Evolutionary conservation across 768 basidiomycete species (phyloP).

Genomic region (Exidia glandulosa): DNA sequence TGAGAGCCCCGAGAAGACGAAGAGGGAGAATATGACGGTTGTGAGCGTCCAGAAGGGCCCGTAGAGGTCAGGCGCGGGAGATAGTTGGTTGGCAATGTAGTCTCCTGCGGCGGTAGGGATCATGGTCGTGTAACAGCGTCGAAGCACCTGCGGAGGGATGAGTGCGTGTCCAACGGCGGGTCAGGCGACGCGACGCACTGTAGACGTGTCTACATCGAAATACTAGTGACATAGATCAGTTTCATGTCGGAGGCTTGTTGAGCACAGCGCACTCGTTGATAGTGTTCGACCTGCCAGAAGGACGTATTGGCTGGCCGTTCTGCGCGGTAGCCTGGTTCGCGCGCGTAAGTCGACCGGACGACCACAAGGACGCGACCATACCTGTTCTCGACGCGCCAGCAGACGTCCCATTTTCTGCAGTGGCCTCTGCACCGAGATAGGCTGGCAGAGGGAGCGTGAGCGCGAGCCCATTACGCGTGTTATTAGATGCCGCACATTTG

Average conservation of each 20-base stretch:
- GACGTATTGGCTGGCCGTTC: constrained; percentile 39
- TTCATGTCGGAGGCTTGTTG: not conserved
- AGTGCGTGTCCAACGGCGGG: constrained; percentile 3
- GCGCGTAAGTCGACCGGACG: not conserved
- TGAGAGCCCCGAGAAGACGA: constrained; percentile 86
- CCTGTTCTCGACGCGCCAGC: constrained; percentile 38
- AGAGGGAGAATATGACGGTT: constrained; percentile 85
- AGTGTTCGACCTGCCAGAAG: constrained; percentile 79
- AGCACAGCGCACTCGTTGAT: constrained; percentile 33
- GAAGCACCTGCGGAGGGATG: constrained; percentile 40
- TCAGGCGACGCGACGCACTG: constrained; percentile 26
- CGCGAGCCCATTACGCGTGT: constrained; percentile 6
- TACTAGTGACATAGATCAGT: constrained; percentile 27
- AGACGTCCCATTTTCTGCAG: constrained; percentile 3
- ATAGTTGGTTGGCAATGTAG: constrained; percentile 52
- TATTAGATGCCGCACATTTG: constrained; percentile 39
- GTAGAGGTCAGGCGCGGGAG: constrained; percentile 61
- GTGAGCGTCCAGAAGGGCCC: constrained; percentile 98
- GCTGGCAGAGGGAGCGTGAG: constrained; percentile 2
- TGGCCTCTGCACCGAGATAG: constrained; percentile 4
- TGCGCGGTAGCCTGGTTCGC: constrained; percentile 48
- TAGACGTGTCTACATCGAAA: constrained; percentile 81
- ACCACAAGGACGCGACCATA: constrained; percentile 28
- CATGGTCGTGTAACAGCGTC: constrained; percentile 66
- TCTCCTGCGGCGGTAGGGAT: constrained; percentile 53